Conservation (phyloP, 345 rosid genomes). For the Corymbia maculata region DNA sequence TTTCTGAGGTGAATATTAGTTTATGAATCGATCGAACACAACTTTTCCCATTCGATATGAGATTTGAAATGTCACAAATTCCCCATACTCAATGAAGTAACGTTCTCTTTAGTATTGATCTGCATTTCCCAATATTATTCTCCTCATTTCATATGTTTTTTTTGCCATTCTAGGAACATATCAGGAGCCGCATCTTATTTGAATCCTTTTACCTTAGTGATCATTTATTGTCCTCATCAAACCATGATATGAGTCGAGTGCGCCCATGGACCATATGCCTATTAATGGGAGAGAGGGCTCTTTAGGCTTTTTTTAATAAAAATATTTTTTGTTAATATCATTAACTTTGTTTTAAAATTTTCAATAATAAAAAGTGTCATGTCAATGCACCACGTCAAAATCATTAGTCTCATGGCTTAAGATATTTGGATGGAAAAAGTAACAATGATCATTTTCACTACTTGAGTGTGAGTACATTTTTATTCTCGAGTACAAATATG, state of each 20-base stretch:
- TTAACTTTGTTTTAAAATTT: accelerated
- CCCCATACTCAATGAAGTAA: neutral
- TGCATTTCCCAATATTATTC: neutral
- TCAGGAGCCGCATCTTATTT: accelerated
- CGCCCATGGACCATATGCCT: neutral
- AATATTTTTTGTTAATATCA: neutral
- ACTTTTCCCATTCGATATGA: accelerated
- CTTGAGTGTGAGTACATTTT: neutral
- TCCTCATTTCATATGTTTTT: accelerated
- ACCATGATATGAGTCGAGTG: neutral
- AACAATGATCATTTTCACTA: neutral
- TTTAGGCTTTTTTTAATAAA: neutral
- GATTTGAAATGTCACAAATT: neutral
- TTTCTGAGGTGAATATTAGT: neutral
- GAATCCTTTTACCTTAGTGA: accelerated
- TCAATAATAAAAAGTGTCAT: neutral
- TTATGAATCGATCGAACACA: accelerated
- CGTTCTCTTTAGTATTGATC: neutral
- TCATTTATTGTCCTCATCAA: accelerated
- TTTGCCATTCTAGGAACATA: accelerated
- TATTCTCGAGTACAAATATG: neutral
- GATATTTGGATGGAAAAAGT: neutral
- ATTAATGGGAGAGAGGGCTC: neutral
- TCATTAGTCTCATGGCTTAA: neutral
- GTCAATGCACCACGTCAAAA: accelerated